These are phyloP conservation scores for Phaeosphaeriaceae sp. DNA, from an alignment of 2,329 filamentous ascomycete genomes.

Conservation along the genomic window DNA sequence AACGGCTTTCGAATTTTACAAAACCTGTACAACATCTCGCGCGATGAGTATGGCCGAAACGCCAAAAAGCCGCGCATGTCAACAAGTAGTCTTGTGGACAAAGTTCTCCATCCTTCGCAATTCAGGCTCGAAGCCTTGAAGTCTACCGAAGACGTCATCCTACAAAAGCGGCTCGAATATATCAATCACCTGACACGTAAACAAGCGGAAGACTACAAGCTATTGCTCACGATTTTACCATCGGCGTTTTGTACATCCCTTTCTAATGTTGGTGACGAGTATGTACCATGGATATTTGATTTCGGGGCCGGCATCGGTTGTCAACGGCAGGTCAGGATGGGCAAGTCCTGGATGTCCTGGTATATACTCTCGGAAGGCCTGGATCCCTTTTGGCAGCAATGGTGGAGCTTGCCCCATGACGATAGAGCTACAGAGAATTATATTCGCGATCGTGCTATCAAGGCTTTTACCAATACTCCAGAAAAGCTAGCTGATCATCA, in stretches of 20 bases:
- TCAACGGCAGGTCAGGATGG: constrained; percentile 30
- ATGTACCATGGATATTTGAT: constrained; percentile 38
- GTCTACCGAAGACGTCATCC: constrained; percentile 27
- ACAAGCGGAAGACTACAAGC: constrained; percentile 35
- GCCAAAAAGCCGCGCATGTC: constrained; percentile 15
- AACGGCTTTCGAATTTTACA: constrained; percentile 38
- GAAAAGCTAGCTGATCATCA: constrained; percentile 26
- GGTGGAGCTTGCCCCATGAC: constrained; percentile 29
- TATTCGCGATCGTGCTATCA: constrained; percentile 36
- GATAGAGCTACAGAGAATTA: constrained; percentile 25
- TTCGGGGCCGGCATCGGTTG: constrained; percentile 35
- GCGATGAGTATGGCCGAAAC: constrained; percentile 19
- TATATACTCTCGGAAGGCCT: constrained; percentile 40
- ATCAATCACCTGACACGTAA: constrained; percentile 22
- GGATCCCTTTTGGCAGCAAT: constrained; percentile 40
- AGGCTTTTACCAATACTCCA: constrained; percentile 22
- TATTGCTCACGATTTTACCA: constrained; percentile 40
- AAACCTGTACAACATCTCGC: constrained; percentile 33
- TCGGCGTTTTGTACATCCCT: constrained; percentile 34
- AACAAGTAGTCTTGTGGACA: constrained; percentile 15
- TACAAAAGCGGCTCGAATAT: constrained; percentile 28
- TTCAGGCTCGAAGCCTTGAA: constrained; percentile 22
- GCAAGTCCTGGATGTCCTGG: constrained; percentile 42
- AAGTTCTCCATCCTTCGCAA: constrained; percentile 20
- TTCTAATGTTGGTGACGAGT: constrained; percentile 29